A percentile compares a stretch with the other conserved stretches of the same genome.
Conservation (phyloP, 345 rosid species). For the Eucalyptus rudis region DNA sequence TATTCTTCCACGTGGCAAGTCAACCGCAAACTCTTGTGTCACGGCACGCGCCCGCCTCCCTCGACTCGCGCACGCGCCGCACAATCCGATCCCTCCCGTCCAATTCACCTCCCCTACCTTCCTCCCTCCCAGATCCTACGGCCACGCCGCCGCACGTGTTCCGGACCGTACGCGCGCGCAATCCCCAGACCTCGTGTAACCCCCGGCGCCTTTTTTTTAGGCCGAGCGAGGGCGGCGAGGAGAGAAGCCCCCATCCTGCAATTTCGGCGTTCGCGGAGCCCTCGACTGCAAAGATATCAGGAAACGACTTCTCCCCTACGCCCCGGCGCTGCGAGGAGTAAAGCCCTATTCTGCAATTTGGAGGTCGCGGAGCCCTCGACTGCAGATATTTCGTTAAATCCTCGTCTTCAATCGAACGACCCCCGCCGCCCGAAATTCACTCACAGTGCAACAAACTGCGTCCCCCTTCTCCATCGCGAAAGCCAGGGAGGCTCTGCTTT, state of each 20-base stretch:
- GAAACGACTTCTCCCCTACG: no score
- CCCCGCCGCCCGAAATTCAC: background rate
- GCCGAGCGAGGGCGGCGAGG: background rate
- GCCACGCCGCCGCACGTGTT: background rate
- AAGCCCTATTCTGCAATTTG: background rate
- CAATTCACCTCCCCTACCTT: background rate
- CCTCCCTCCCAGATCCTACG: background rate
- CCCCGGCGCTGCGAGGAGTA: no score
- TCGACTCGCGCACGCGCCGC: background rate
- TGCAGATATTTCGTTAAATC: background rate
- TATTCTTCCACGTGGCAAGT: background rate
- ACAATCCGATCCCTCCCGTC: background rate
- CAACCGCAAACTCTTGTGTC: background rate
- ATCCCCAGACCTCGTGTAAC: background rate
- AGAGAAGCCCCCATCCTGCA: background rate
- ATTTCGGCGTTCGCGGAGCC: background rate
- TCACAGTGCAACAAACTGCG: background rate
- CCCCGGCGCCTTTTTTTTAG: background rate
- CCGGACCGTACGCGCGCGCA: background rate
- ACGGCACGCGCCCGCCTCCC: background rate
- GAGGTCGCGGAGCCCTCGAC: background rate
- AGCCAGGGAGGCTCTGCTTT: background rate
- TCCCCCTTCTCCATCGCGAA: background rate
- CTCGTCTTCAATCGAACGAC: background rate
- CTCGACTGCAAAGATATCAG: background rate